Conservation (phyloP, 225 moss, liverwort and hornwort genomes). For the Neckera pumila region DNA sequence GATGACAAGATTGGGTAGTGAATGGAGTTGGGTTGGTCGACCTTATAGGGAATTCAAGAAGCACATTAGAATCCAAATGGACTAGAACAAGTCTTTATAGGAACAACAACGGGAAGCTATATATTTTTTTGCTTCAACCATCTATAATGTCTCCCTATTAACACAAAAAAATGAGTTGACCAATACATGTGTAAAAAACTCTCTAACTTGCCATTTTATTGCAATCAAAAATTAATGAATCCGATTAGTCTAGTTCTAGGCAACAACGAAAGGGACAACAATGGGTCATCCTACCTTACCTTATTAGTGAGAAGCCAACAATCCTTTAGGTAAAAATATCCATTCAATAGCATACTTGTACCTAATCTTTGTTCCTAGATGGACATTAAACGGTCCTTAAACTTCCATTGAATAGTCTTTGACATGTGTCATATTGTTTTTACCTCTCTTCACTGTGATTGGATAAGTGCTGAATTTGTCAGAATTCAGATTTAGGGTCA, state of each 20-base stretch:
- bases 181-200: fast-evolving
- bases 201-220: neutral
- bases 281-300: neutral
- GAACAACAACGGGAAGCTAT: neutral
- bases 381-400: too few species aligned
- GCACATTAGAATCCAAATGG: neutral
- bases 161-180: neutral
- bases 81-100: fast-evolving
- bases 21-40: too few species aligned
- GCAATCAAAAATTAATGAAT: neutral
- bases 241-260: fast-evolving
- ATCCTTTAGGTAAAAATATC: too few species aligned
- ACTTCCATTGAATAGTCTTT: too few species aligned
- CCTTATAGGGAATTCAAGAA: neutral
- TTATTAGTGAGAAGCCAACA: too few species aligned
- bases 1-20: too few species aligned
- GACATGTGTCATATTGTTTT: too few species aligned
- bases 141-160: neutral
- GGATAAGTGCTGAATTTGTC: too few species aligned
- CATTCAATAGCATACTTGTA: too few species aligned
- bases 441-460: too few species aligned
- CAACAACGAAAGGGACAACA: neutral
- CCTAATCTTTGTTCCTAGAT: too few species aligned
- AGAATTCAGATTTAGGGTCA: too few species aligned
- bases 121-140: neutral